Evolutionary conservation across 441 rosid species (phyloP), one percentile per base, ranked within the genome.

Genomic region (Theobroma grandiflorum): DNA sequence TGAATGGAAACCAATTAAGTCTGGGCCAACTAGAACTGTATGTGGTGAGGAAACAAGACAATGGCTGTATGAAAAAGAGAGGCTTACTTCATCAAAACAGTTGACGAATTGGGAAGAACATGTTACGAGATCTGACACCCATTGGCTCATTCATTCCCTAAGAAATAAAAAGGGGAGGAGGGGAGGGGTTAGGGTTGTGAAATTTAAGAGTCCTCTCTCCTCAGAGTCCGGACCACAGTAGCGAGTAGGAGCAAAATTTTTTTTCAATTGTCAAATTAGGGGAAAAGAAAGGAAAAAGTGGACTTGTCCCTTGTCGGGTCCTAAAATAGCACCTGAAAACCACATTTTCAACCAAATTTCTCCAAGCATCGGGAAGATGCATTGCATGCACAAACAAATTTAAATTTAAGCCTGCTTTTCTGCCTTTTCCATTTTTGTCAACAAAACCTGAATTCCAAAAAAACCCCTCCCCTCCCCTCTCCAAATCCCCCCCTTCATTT

Each of bases 81-180:
- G 26, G 14, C 63, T 62, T 14, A 14, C 11, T 62, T 33, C 33
- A 62, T 33, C 9, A 14, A 45, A 37, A 8, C 5, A 49, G 45
- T 40, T 50, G 47, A 77, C 40, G 75, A 74, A 71, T 22, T 12
- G 40, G 81, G 75, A 74, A 81, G 68, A 76, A 69, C 72, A 66
- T 80, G 72, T 82, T 57, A 42, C 82, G 81, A 84, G 76, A 79
- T 63, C 81, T 80, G 82, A 70, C 85, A 75, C 53, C 62, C 74
- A 58, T 77, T 74, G 37, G 31, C 31, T 26, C 76, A 62, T 78
- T 70, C 42, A 61, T 61, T 61, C 38, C 65, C 37, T 61, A 61
- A 22, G 35, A 58, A 9, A 58, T 2, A 58, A 42, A 26, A 43
- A 12, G 20, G 50, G 63, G 70, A 50, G 7, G 50, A 72, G 2